Percentiles rank a stretch among this genome's conserved stretches.
Evolutionary conservation across 352 stramenopile genomes (phyloP).

Genomic region (Globisporangium paddicum): DNA sequence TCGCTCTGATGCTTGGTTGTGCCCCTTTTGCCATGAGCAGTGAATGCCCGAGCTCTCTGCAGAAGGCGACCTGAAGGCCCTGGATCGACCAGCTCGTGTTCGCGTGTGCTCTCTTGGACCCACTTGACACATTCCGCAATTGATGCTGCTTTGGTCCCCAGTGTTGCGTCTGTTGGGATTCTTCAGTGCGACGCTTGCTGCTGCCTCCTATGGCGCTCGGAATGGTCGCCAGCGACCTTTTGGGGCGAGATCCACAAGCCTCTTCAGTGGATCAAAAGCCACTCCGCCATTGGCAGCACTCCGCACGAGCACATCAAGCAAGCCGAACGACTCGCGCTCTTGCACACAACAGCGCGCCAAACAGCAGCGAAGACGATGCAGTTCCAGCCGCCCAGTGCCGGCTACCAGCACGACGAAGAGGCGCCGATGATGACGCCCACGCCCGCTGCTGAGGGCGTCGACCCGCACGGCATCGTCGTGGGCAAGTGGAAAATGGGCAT

Average conservation of each 20-base stretch:
- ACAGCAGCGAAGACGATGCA: constrained; percentile 2
- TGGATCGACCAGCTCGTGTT: too few species aligned
- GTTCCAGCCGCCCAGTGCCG: constrained; percentile 2
- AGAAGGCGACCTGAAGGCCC: too few species aligned
- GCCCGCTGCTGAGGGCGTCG: constrained; percentile 15
- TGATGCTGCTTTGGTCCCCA: neutral
- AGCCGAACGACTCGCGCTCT: neutral
- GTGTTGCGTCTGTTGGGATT: neutral
- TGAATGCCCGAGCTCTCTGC: too few species aligned
- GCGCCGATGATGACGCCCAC: constrained; percentile 14
- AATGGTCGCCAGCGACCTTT: constrained; percentile 3
- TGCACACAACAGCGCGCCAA: neutral
- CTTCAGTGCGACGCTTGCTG: neutral
- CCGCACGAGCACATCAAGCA: neutral
- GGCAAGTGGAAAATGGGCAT: constrained; percentile 29
- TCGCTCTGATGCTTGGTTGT: too few species aligned
- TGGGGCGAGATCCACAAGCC: too few species aligned
- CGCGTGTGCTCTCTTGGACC: neutral
- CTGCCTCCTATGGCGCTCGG: neutral
- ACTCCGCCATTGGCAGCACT: neutral
- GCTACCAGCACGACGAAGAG: constrained; percentile 6
- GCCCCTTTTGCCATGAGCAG: too few species aligned
- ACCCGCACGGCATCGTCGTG: constrained; percentile 27
- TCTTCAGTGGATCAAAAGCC: neutral
- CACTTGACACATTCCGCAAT: neutral